Evolutionary conservation across 345 rosid genomes (phyloP), one percentile per base, ranked within the genome.

Genomic region (Aurinia saxatilis): DNA sequence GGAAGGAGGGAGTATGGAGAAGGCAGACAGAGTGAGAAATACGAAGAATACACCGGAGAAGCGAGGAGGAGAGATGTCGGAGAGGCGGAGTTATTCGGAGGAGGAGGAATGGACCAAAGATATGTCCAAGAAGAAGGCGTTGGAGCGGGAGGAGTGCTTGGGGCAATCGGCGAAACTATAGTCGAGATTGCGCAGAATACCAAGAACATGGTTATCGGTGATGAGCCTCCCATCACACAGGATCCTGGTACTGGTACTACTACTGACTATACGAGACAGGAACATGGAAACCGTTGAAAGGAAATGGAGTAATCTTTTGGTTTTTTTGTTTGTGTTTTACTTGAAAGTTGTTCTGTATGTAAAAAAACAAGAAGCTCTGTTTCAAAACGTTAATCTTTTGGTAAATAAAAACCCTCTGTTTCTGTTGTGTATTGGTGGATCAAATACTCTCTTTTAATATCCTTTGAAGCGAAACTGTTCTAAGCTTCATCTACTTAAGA

Each of bases 161-260:
- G 71, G 36, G 92, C 88, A 37, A 82, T 82, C n/a, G 88, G 88
- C 44, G 90, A 86, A 73, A 88, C 98, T 61, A 75, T 82, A 75
- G 80, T 18, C 1, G 91, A 79, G 80, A 88, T 86, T 5, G 96
- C 85, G 0, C 83, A 84, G 50, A 68, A 74, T 2, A 84, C 95
- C 0, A 81, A 77, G 66, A 79, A 83, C 15, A 14, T 79, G 0
- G 78, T 80, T 1, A 72, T 83, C 4, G 90, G 85, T 8, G 75
- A 64, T 49, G 34, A 61, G 17, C 69, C 69, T 23, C 41, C 3
- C 18, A 50, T 33, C 21, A 34, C 52, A 10, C 64, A 51, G 33
- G 51, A 41, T 60, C 60, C 5, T 25, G 65, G 46, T 50, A 21
- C n/a, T n/a, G n/a, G n/a, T n/a, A n/a, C 48, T 38, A 29, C 46